Base-by-base conservation (phyloP, 2,329 filamentous ascomycete species). In the Colletotrichum sp. region DNA sequence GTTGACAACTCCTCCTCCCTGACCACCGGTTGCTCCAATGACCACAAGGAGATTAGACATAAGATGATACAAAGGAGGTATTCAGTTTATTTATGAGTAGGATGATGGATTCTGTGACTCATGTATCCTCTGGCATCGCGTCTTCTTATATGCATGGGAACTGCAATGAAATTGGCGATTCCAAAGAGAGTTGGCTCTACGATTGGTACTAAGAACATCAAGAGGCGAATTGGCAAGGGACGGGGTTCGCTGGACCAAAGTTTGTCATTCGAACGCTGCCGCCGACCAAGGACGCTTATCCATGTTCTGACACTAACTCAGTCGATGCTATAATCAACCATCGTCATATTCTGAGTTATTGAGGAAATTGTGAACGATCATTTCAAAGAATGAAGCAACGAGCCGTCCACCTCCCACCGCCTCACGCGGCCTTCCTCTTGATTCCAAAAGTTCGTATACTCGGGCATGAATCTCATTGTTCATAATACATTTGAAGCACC, bases 21-120 rank as follows among this genome's bases (percentile, higher is more conserved):
- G 83, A 12, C 78, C 60, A 39, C 82, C 82, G 36, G 81, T 84
- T 60, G 83, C 81, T 5, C 83, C 82, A 70, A 81, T 83, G 12
- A 85, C 81, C 32, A 83, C 82, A 44, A 84, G 75, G 70, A 83
- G 62, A 4, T 26, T 34, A 9, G 59, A 62, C 28, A 62, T 62
- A 16, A 18, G 55, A 28, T 18, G 55, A 2, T 4, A 21, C 5
- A 12, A 3, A 15, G 0, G 6, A 49, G 44, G n/a, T 13, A 0
- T 4, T 49, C 10, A 49, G 10, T 10, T 21, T 4, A 2, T 49
- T 7, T 12, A 49, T 7, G 6, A 12, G n/a, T 4, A 21, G 3
- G 44, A 1, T 7, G 44, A 49, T 2, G 4, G 10, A 6, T 5
- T 49, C n/a, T 21, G n/a, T 4, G n/a, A 49, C 2, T 7, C n/a